Evolutionary conservation across 768 basidiomycete species (phyloP), one percentile per base, ranked within the genome.

Genomic region (Tubosaeta sp.): DNA sequence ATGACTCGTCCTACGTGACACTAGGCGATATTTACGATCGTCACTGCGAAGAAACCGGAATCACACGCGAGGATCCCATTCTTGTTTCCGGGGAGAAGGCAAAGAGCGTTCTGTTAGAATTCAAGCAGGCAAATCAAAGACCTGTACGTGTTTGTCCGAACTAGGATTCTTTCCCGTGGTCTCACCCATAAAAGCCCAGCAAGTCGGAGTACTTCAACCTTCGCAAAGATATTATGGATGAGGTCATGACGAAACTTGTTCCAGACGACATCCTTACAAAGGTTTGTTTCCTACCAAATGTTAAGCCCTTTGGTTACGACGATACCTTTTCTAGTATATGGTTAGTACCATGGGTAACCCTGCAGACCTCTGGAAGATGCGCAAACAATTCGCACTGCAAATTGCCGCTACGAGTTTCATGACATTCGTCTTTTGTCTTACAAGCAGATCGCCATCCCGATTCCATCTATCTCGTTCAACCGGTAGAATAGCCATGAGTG

Each of bases 11-110:
- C 0, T 94, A 96, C 62, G 77, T 93, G 59, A 85, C 86, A 1
- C 73, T 99, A 32, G 90, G 90, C 35, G 96, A 99, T 57, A 87
- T 99, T 47, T 96, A 90, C 65, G 96, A 99, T 64, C 81, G 87
- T 18, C 87, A 90, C 65, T 94, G 92, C 65, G 78, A 85, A 52
- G 77, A 81, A 50, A 74, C 69, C 30, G 84, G 89, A 13, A 82
- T 95, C 55, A 78, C 82, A 2, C 79, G 87, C 56, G 96, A 98
- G 69, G 91, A 96, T 51, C 90, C 94, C 0, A 82, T 93, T 36
- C 74, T 98, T 32, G 81, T 84, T 40, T 84, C 86, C 14, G 90
- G 86, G 18, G 93, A 97, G 66, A 91, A 94, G 61, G 77, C 90
- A 55, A 86, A 83, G 59, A 78, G 79, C 43, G 80, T 87, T 9